Evolutionary conservation across 176 grass and related monocot species (phyloP).

Genomic region (Aechmea fasciata): DNA sequence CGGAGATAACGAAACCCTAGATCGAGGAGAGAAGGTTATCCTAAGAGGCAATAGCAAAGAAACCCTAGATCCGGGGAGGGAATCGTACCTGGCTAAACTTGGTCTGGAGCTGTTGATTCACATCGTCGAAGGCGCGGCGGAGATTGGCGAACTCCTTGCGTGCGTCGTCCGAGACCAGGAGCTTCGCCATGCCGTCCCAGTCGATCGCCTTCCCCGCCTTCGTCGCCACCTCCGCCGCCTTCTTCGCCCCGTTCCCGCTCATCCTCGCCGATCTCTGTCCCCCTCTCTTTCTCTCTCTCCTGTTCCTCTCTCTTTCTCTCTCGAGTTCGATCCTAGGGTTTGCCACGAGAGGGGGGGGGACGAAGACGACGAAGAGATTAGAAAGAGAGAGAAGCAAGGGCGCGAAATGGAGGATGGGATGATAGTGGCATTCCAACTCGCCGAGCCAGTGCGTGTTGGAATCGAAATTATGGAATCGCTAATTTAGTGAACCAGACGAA

Average conservation of each 20-base stretch:
- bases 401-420: neutral
- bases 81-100: slow-evolving; percentile 64
- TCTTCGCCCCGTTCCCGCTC: slow-evolving; percentile 65
- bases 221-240: slow-evolving; percentile 42
- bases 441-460: no score
- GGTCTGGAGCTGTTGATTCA: slow-evolving; percentile 77
- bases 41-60: neutral
- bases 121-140: slow-evolving; percentile 73
- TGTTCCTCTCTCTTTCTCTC: neutral
- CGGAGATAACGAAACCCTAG: slow-evolving; percentile 22
- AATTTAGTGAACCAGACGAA: no score
- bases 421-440: no score
- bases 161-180: slow-evolving; percentile 62
- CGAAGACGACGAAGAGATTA: neutral
- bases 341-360: neutral
- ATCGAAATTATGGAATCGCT: no score
- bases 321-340: neutral
- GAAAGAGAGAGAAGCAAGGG: neutral
- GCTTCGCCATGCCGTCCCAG: slow-evolving; percentile 68
- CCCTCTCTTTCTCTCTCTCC: neutral
- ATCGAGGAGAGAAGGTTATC: slow-evolving; percentile 1
- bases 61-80: no score
- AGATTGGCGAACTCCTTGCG: slow-evolving; percentile 76
- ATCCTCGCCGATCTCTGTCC: slow-evolving; percentile 16
- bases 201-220: slow-evolving; percentile 67